These are phyloP conservation scores for Paramecium biaurelia DNA, from an alignment of 73 alveolate species.

Conservation along the genomic window DNA sequence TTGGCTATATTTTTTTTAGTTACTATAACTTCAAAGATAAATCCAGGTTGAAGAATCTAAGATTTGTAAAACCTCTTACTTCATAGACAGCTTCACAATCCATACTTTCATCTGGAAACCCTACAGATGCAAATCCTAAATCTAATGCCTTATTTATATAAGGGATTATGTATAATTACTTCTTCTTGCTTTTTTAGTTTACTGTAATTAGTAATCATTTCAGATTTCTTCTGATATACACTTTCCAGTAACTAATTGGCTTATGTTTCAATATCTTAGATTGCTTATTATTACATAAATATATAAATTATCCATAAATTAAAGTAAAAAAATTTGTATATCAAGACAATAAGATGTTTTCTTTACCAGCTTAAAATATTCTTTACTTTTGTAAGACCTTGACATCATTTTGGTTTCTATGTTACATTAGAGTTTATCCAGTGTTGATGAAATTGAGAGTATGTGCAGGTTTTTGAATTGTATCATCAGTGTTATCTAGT, in stretches of 20 bases:
- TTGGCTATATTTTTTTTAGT: background rate
- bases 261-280: slow-evolving; percentile 18
- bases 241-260: background rate
- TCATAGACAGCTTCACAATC: background rate
- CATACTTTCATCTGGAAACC: slow-evolving; percentile 43
- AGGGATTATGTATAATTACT: slow-evolving; percentile 10
- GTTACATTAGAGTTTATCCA: background rate
- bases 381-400: background rate
- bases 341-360: background rate
- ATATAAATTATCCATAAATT: slow-evolving; percentile 23
- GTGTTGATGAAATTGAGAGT: slow-evolving; percentile 6
- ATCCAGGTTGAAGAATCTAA: slow-evolving; percentile 34
- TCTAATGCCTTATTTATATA: slow-evolving; percentile 31
- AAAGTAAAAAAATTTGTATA: background rate
- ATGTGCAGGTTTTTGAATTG: slow-evolving; percentile 2
- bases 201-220: background rate
- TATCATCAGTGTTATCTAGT: background rate
- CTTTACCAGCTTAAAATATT: background rate
- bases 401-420: slow-evolving; percentile 37
- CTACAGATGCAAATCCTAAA: slow-evolving; percentile 47
- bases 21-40: slow-evolving; percentile 36
- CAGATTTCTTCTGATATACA: background rate
- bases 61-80: background rate
- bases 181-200: background rate
- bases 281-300: slow-evolving; percentile 5